Evolutionary conservation across 2,329 filamentous ascomycete genomes (phyloP), one percentile per base, ranked within the genome.

Genomic region (Simplicillium aogashimaense): DNA sequence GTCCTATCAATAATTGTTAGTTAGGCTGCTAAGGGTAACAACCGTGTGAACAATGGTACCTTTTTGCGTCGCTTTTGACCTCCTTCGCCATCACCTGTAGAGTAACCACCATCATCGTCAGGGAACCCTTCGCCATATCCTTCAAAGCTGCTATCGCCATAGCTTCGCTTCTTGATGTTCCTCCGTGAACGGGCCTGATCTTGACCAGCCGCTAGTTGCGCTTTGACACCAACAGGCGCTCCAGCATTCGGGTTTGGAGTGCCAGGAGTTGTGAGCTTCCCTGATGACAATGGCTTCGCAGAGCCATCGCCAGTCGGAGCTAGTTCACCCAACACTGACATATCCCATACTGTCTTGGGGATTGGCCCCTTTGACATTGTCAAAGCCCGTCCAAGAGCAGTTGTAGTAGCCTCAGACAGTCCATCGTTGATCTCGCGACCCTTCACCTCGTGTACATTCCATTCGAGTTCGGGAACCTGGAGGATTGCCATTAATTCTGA

Each of bases 41-140:
- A 9, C 20, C 6, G 6, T 6, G 20, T 9, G 20, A 6, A 25
- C 9, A 5, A 25, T 25, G 6, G 9, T 53, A 79, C 77, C 76
- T 81, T 79, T 64, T 82, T 83, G 57, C 76, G 70, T 50, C 77
- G 70, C 63, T 82, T 82, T 50, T 72, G 65, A 48, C 66, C 69
- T 50, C 82, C 78, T 50, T 84, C 82, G 49, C 78, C 78, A 48
- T 84, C 83, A 43, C 78, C 81, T 16, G 82, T 85, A 16, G 81
- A 85, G 53, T 86, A 81, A 35, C 70, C 76, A 8, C 56, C 58
- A 45, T 83, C 82, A 47, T 86, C 81, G 46, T 87, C 83, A 9
- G 72, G 72, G 49, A 71, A 86, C 29, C 80, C 79, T 49, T 87
- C 82, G 35, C 76, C 74, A 52, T 88, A 88, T 33, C 84, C 83